These are phyloP conservation scores for Hevea brasiliensis DNA, from an alignment of 345 rosid genomes.

Conservation along the genomic window DNA sequence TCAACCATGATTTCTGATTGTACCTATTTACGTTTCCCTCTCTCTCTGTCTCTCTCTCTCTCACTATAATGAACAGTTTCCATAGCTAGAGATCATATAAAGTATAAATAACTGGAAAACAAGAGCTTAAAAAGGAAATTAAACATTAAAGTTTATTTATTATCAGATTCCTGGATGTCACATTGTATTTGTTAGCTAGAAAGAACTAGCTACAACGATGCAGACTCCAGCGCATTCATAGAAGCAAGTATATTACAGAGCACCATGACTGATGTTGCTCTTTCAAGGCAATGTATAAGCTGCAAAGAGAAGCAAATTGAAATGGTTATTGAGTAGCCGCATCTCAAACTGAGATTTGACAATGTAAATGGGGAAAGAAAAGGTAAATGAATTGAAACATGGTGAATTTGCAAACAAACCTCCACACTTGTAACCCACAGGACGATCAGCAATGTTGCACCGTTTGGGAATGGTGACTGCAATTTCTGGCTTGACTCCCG, in stretches of 20 bases:
- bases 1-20: not conserved
- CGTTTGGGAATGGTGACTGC: conserved; percentile 89
- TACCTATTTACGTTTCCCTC: not conserved
- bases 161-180: conserved; percentile 13
- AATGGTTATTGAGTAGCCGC: not conserved
- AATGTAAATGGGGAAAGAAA: not conserved
- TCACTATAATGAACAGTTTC: not conserved
- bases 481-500: conserved; percentile 67
- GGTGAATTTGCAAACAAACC: conserved; percentile 34
- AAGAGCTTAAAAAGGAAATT: not conserved
- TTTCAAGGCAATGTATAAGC: conserved; percentile 61
- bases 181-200: conserved; percentile 11
- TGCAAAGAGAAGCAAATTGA: conserved; percentile 28
- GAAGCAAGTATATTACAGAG: conserved; percentile 4
- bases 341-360: not conserved
- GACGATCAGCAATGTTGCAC: conserved; percentile 74
- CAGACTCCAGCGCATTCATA: conserved; percentile 17
- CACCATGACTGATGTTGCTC: conserved; percentile 14
- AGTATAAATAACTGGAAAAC: not conserved
- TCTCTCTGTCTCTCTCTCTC: not conserved
- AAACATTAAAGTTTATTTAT: conserved; percentile 14
- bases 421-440: conserved; percentile 88
- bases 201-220: conserved; percentile 5
- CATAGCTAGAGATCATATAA: too few species aligned
- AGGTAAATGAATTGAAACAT: not conserved